These are phyloP conservation scores for Zoysia matrella DNA, from an alignment of 202 grass and related monocot species.

Conservation along the genomic window DNA sequence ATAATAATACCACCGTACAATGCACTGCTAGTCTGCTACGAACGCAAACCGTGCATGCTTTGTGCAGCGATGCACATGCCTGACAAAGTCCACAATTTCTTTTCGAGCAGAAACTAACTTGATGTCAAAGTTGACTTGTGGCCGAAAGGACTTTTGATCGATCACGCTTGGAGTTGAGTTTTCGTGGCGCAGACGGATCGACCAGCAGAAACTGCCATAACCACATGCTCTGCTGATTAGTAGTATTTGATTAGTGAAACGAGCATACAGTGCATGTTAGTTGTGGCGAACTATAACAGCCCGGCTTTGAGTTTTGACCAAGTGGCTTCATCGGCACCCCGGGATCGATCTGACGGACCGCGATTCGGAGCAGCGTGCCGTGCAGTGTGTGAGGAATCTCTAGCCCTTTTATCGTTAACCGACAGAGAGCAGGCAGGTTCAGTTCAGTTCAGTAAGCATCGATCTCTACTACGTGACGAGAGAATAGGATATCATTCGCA, in stretches of 20 bases:
- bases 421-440: conserved; percentile 18
- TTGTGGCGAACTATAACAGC: conserved; percentile 21
- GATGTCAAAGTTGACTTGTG: conserved; percentile 43
- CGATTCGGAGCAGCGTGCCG: conserved; percentile 13
- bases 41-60: background rate
- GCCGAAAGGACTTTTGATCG: conserved; percentile 7
- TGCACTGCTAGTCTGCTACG: conserved; percentile 4
- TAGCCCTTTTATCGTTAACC: conserved; percentile 8
- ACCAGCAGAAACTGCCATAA: background rate
- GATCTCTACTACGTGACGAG: background rate
- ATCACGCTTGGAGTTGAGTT: conserved; percentile 30
- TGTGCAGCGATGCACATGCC: background rate
- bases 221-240: no score
- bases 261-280: background rate
- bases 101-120: background rate
- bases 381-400: conserved; percentile 34
- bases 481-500: background rate
- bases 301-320: conserved; percentile 23
- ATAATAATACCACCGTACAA: conserved; percentile 4
- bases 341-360: conserved; percentile 18
- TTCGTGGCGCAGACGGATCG: background rate
- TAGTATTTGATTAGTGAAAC: background rate
- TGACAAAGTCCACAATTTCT: background rate
- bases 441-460: background rate
- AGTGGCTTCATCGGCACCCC: conserved; percentile 26